Evolutionary conservation across 495 filamentous ascomycete species (phyloP), one percentile per base, ranked within the genome.

Genomic region (Daldinia concentrica): DNA sequence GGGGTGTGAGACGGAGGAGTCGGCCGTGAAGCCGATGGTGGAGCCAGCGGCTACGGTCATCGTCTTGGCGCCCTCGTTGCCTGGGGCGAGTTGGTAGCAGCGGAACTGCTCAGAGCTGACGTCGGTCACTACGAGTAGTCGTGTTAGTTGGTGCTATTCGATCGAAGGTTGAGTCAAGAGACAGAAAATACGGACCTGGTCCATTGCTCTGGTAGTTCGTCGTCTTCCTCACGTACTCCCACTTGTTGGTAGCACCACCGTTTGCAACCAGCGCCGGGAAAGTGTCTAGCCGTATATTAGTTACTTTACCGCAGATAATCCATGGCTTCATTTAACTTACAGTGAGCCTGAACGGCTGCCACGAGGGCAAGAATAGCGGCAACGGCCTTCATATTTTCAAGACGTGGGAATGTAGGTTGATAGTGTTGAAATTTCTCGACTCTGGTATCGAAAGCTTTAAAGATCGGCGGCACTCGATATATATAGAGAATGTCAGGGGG

Each of bases 81-180:
- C 76, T 2, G 78, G 55, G 2, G 71, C 72, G 36, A 79, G 76
- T 24, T 79, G 76, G 58, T 76, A 77, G 75, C 84, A 86, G 45
- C 84, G 76, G 45, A 87, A 79, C 58, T 81, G 80, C 1, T 81
- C 79, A 11, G 76, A 81, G 17, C 68, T 81, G 27, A 84, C 81
- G 48, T 80, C 68, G n/a, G 69, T 79, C 26, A 86, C 83, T 76
- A 22, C 36, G 8, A 29, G 15, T n/a, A n/a, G n/a, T n/a, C n/a
- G 22, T 15, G 43, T 67, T 63, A 66, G 45, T 56, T 26, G 11
- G 1, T 32, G 12, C 24, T 54, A 45, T 48, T 26, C 12, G 22
- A 54, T 4, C 58, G 19, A 34, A 12, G 4, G 0, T 11, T 54
- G 14, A 6, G 15, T 15, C 15, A 34, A 11, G 5, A 11, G 3